phyloP scores from a whole-genome alignment of 768 basidiomycete species.

The Lentinula sp. region DNA sequence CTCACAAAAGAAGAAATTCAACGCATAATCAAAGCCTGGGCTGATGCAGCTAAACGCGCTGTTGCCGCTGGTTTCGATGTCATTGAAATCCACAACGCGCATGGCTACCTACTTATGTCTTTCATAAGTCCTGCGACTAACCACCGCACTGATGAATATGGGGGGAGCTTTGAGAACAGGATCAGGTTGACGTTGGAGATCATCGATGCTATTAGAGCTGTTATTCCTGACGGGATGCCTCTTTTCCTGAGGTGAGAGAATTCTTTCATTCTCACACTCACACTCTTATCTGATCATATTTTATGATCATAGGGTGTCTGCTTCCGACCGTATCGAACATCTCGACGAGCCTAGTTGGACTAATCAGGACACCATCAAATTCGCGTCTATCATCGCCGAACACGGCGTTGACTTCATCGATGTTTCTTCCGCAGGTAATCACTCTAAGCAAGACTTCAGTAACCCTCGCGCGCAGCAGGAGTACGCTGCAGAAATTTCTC shows the following conservation, averaged over 20 bases:
- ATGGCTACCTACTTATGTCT: conserved; percentile 51
- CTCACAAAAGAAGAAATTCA: conserved; percentile 54
- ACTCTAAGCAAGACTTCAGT: conserved; percentile 32
- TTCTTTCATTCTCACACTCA: background rate
- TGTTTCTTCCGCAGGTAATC: conserved; percentile 60
- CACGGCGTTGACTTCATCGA: conserved; percentile 76
- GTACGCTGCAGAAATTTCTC: conserved; percentile 49
- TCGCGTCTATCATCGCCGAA: conserved; percentile 52
- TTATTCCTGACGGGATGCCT: conserved; percentile 57
- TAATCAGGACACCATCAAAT: conserved; percentile 56
- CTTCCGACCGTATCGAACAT: conserved; percentile 68
- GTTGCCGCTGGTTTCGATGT: conserved; percentile 56
- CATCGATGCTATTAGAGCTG: conserved; percentile 54
- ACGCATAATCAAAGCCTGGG: conserved; percentile 50
- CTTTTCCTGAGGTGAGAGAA: conserved; percentile 58
- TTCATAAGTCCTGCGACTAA: conserved; percentile 60
- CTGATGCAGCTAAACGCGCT: conserved; percentile 42
- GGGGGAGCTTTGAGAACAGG: conserved; percentile 68
- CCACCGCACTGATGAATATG: conserved; percentile 63
- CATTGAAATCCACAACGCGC: conserved; percentile 60
- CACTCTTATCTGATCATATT: conserved; percentile 6
- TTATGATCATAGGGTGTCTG: conserved; percentile 44
- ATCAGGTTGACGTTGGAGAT: conserved; percentile 57
- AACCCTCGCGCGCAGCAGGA: conserved; percentile 43
- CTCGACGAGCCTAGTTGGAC: conserved; percentile 64